Conservation (phyloP, 192 early-diverging fungal species). For the Geranomyces michiganensis region DNA sequence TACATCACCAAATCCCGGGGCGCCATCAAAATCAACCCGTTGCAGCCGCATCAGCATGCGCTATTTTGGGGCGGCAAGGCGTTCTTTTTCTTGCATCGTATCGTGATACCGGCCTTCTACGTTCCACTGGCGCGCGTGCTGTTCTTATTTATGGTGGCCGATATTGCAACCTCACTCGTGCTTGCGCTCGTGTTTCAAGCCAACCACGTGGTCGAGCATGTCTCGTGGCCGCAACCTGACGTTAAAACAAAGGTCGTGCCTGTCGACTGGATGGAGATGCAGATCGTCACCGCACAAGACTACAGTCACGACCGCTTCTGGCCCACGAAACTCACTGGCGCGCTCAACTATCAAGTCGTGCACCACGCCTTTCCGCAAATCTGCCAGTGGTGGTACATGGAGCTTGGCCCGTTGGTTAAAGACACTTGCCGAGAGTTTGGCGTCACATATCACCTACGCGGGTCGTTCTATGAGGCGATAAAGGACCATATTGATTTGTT, state of each 20-base stretch:
- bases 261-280: conserved; percentile 64
- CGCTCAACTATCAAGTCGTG: conserved; percentile 75
- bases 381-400: conserved; percentile 61
- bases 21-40: conserved; percentile 53
- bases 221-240: conserved; percentile 59
- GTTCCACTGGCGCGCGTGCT: conserved; percentile 39
- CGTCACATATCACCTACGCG: conserved; percentile 42
- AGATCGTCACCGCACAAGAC: conserved; percentile 70
- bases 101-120: conserved; percentile 47
- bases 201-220: conserved; percentile 62
- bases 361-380: conserved; percentile 74
- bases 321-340: conserved; percentile 68
- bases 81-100: conserved; percentile 55
- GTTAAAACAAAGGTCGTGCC: conserved; percentile 43
- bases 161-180: conserved; percentile 54
- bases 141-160: conserved; percentile 49
- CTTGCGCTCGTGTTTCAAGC: conserved; percentile 62
- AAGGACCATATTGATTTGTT: conserved; percentile 20
- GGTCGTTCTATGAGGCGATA: conserved; percentile 16
- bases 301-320: conserved; percentile 52
- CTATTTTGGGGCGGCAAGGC: conserved; percentile 62
- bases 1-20: conserved; percentile 55
- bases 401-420: conserved; percentile 51
- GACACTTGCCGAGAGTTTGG: conserved; percentile 55
- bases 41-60: conserved; percentile 47